phyloP scores from a whole-genome alignment of 768 basidiomycete genomes.

The Pleurotus djamor region DNA sequence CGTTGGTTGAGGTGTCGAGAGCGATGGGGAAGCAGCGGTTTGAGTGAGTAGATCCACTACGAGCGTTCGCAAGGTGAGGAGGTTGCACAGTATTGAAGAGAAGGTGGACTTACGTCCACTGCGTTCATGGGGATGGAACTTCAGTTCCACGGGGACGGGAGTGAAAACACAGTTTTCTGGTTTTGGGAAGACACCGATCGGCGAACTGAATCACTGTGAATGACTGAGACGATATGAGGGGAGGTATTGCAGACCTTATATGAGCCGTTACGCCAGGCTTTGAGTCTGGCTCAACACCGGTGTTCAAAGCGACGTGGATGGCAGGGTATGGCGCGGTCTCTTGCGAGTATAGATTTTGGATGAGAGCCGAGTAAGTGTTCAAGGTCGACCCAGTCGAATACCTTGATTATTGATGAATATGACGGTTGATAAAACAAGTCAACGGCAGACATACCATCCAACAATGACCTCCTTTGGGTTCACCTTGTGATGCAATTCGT shows the following conservation, averaged over 20 bases:
- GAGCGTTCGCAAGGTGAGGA: no score
- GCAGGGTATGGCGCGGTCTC: slow-evolving; percentile 88
- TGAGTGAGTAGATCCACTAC: slow-evolving; percentile 76
- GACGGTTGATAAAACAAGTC: no score
- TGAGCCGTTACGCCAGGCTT: slow-evolving; percentile 83
- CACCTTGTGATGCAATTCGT: slow-evolving; percentile 83
- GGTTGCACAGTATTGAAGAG: no score
- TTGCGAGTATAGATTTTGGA: slow-evolving; percentile 96
- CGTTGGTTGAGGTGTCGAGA: slow-evolving; percentile 49
- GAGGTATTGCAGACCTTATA: slow-evolving; percentile 57
- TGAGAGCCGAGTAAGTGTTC: slow-evolving; percentile 93
- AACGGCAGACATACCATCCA: slow-evolving; percentile 72
- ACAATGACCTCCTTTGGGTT: slow-evolving; percentile 89
- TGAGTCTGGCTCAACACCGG: slow-evolving; percentile 63
- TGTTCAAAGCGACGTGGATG: slow-evolving; percentile 89
- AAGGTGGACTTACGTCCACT: slow-evolving; percentile 67
- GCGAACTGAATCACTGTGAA: slow-evolving; percentile 53
- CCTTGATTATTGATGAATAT: slow-evolving; percentile 37
- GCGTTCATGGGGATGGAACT: slow-evolving; percentile 80
- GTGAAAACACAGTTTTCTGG: slow-evolving; percentile 95
- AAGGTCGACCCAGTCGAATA: slow-evolving; percentile 90
- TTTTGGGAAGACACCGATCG: slow-evolving; percentile 85
- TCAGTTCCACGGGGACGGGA: slow-evolving; percentile 86
- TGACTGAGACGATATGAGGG: neutral
- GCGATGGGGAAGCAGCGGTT: slow-evolving; percentile 40